Evolutionary conservation across 371 early-diverging fungal genomes (phyloP), one percentile per base, ranked within the genome.

Genomic region (Rhizopus delemar): DNA sequence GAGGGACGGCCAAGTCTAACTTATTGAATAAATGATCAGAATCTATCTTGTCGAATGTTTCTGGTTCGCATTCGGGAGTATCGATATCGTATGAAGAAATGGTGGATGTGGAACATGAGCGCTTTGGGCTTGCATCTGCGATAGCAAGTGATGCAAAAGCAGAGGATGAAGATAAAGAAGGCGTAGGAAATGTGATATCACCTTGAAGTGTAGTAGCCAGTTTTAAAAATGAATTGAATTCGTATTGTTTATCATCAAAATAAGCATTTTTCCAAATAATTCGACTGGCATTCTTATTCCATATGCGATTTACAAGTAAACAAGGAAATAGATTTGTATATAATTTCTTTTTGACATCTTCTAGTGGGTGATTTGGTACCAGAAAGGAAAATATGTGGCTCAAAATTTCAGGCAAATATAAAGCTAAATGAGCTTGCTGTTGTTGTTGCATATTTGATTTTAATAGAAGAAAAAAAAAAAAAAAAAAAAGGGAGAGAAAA

Each of bases 361-460:
- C 60, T 61, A 51, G 54, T n/a, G 15, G 12, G 4, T 51, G n/a
- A 33, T 35, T 22, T 13, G 39, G 69, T 32, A 33, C 48, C 33
- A 33, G 67, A 57, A 67, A 73, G 11, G 62, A 67, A 4, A 78
- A 43, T 6, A 78, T 73, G 36, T 72, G 69, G 9, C 60, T 65
- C 12, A 78, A 68, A 43, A 78, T 65, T 53, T 78, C 78, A 46
- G 78, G 75, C 36, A 77, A 50, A 4, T 46, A 56, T 36, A 77
- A 31, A 5, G 69, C 71, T 22, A 70, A 60, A 57, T 72, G 73
- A 34, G 61, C 5, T 8, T 43, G 22, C 22, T 22, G 22, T 22
- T 22, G 22, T 22, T 22, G 52, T 41, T 54, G 53, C 48, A 54
- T 54, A 12, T 38, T 36, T 12, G 36, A 51, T 36, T 22, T 35